A percentile compares a stretch with the other conserved stretches of the same genome.
These are phyloP conservation scores for Elongisporangium undulatum DNA, from an alignment of 352 stramenopile genomes.

Conservation along the genomic window DNA sequence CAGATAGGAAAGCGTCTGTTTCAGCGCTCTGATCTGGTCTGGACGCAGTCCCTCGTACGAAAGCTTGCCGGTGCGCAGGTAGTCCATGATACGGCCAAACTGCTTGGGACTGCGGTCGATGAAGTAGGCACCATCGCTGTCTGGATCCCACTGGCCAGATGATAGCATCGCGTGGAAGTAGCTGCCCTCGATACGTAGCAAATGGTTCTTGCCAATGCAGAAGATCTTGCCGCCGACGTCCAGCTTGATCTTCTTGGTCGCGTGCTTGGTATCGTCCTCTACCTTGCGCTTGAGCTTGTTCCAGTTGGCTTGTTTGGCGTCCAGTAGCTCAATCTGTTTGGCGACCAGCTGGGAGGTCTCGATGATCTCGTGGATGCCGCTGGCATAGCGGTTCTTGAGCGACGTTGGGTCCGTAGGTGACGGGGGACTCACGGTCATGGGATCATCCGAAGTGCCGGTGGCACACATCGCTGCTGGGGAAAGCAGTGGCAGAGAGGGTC, in stretches of 20 bases:
- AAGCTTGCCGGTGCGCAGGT: background rate
- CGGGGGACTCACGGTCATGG: too few relatives aligned
- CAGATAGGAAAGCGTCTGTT: background rate
- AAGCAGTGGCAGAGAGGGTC: too few relatives aligned
- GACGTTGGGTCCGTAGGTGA: background rate
- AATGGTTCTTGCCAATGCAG: conserved; percentile 6
- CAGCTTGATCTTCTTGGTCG: conserved; percentile 7
- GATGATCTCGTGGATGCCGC: background rate
- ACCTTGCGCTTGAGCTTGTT: background rate
- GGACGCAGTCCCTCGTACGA: background rate
- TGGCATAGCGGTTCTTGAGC: conserved; percentile 1
- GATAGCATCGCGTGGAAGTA: conserved; percentile 8
- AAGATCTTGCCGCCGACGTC: conserved; percentile 14
- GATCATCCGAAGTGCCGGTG: too few relatives aligned
- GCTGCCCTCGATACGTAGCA: conserved; percentile 9
- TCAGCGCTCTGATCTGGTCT: background rate
- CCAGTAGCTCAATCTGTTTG: background rate
- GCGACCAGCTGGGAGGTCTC: conserved; percentile 1
- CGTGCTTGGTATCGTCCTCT: background rate
- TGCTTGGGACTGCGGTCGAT: conserved; percentile 1
- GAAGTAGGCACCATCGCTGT: background rate
- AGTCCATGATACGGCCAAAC: background rate
- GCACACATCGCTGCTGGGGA: too few relatives aligned
- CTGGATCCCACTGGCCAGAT: background rate
- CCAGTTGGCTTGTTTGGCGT: background rate